Base-by-base conservation (phyloP, 1,284 basidiomycete species). In the Phellopilus nigrolimitatus region DNA sequence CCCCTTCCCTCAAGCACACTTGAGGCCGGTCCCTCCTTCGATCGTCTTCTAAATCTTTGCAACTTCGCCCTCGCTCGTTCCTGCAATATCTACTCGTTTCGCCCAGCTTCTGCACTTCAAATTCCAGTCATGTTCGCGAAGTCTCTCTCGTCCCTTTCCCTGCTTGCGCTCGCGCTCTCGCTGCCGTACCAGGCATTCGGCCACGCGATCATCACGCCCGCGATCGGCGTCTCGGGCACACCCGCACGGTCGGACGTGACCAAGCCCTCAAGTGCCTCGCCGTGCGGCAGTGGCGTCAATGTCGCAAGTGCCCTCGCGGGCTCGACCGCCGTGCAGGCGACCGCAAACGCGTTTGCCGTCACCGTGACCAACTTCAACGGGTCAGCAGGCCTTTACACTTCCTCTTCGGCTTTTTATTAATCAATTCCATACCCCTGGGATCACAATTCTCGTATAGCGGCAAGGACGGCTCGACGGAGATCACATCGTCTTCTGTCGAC, bases 281-380 rank as follows among this genome's bases (percentile, higher is more conserved):
- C 71, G 0, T 80, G 79, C 58, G 78, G 78, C 28, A 70, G 61
- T 10, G 48, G 48, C 28, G 63, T 70, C 38, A 68, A 75, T 59
- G 66, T 79, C 34, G 70, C 72, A 5, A 53, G 62, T 12, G 68
- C 61, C 40, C 47, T 80, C 49, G 70, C 71, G 54, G 62, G 64
- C n/a, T 71, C 75, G 4, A 71, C 68, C 0, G 61, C 73, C 2
- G 66, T 78, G 21, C 56, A 63, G 5, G 70, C 70, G n/a, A 63
- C 62, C 2, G 67, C 74, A 51, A 75, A 73, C 25, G 62, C 68
- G 1, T 73, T 78, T 61, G 64, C 64, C 8, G 68, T 69, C 8
- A 74, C 66, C 22, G 66, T 68, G 44, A 71, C 67, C 34, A 73
- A 78, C 65, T 79, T 76, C 62, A 80, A 80, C 57, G 66, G 56